Evolutionary conservation across 371 early-diverging fungal genomes (phyloP), one percentile per base, ranked within the genome.

Genomic region (Lichtheimia corymbifera): DNA sequence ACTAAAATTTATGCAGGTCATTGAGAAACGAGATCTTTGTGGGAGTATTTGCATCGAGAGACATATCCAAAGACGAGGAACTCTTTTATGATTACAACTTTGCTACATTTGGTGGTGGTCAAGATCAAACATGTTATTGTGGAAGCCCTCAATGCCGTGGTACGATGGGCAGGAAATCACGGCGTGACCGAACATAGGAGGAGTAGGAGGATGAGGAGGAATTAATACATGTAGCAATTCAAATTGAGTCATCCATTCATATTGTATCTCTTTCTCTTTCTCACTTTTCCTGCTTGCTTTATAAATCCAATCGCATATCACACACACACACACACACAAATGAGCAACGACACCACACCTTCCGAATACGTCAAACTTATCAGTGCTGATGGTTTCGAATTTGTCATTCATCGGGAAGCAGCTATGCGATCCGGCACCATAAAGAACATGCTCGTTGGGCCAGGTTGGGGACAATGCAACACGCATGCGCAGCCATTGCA

Each of bases 371-470:
- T 91, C 22, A 89, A 89, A 67, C 86, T 97, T 20, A 84, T 93
- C 43, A 92, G 92, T 70, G 79, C 93, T 59, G 96, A 97, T 73
- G 92, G 92, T 0, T 96, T 95, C 66, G 89, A 90, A 63, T 95
- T 97, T 70, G 72, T 93, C 44, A 85, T 97, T 28, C 91, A 92
- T 67, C 87, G 94, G 20, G 83, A 90, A 59, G 93, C 93, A 52
- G 98, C 97, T 42, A 85, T 94, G 80, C 88, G 90, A 24, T 92
- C 95, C 4, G 95, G 95, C 0, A 95, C 97, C 12, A 88, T 97
- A 58, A 91, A 89, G 65, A 95, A 92, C 72, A 95, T 96, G 96
- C 80, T 97, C 1, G 89, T 90, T 40, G 86, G 87, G 43, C 89
- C 93, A 61, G 92, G 93, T 83, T 78, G 59, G 47, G 59, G 47